Conservation (phyloP, 768 basidiomycete genomes). For the Kwoniella dendrophila region DNA sequence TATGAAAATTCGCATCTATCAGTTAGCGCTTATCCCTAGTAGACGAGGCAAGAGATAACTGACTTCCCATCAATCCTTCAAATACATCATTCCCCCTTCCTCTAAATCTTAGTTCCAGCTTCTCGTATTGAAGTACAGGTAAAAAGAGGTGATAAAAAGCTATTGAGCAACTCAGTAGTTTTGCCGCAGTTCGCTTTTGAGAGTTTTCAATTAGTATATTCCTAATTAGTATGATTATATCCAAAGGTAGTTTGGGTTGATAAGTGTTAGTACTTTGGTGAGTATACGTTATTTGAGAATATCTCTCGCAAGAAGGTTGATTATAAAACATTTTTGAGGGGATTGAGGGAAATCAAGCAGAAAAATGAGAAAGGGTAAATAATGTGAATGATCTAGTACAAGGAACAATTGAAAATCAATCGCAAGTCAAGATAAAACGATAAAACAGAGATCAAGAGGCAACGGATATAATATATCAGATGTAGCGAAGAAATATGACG, state of each 20-base stretch:
- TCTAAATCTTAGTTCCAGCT: background rate
- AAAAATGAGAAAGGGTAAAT: too few relatives aligned
- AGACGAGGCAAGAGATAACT: background rate
- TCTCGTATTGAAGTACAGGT: conserved; percentile 2
- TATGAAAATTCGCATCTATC: background rate
- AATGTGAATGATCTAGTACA: too few relatives aligned
- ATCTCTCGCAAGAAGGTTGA: background rate
- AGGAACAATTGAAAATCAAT: too few relatives aligned
- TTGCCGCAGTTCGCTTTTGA: conserved; percentile 12
- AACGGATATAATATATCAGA: too few relatives aligned
- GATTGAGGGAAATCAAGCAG: background rate
- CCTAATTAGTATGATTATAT: conserved; percentile 3
- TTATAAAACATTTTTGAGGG: background rate
- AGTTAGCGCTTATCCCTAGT: background rate
- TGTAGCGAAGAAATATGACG: too few relatives aligned
- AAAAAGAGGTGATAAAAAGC: background rate
- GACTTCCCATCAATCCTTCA: conserved; percentile 3
- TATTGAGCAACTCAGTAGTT: conserved; percentile 1
- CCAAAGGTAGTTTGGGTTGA: conserved; percentile 1
- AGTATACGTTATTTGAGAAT: background rate
- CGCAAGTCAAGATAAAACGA: too few relatives aligned
- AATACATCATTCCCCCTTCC: background rate
- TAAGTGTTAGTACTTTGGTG: background rate
- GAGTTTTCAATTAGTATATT: background rate
- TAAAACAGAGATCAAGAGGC: too few relatives aligned